Evolutionary conservation across 495 filamentous ascomycete species (phyloP), one percentile per base, ranked within the genome.

Genomic region (Chaetomidium leptoderma): DNA sequence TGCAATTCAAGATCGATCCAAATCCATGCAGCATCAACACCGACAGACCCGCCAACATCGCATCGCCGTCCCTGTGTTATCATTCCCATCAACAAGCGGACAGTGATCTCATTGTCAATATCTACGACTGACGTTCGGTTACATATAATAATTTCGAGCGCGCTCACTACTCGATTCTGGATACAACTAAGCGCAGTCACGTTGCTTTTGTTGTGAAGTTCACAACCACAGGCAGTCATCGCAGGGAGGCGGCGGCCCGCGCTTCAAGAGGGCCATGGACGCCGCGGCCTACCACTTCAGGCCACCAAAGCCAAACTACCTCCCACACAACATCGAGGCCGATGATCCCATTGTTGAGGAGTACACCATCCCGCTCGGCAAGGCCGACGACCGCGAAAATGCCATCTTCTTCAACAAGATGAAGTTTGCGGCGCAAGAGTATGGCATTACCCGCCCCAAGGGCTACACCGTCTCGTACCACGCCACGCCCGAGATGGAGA

Each of bases 391-490:
- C 66, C 67, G 66, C 55, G 78, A 78, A 76, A 88, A 76, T 74
- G 86, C 68, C 71, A 73, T 65, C 48, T 85, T 77, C 77, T 83
- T 78, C 72, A 81, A 66, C 81, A 76, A 87, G 71, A 83, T 88
- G 67, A 79, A 82, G 60, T 71, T 78, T 52, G 80, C 86, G 66
- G 85, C 87, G 33, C 78, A 87, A 57, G 78, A 83, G 59, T 86
- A 90, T 77, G 83, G 83, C 68, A 89, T 96, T 62, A 77, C 80
- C 37, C 81, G 84, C 7, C 91, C 91, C 0, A 80, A 87, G 65
- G 91, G 90, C 69, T 89, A 90, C 69, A 88, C 75, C 24, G 92
- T 98, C n/a, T 97, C 93, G 39, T 97, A 89, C 78, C 93, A 98
- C 72, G 89, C 90, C 67, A 96, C 96, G 68, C 86, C 91, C n/a